A percentile compares a stretch with the other conserved stretches of the same genome.
Evolutionary conservation across 768 basidiomycete genomes (phyloP).

Genomic region (Amanita molliuscula): DNA sequence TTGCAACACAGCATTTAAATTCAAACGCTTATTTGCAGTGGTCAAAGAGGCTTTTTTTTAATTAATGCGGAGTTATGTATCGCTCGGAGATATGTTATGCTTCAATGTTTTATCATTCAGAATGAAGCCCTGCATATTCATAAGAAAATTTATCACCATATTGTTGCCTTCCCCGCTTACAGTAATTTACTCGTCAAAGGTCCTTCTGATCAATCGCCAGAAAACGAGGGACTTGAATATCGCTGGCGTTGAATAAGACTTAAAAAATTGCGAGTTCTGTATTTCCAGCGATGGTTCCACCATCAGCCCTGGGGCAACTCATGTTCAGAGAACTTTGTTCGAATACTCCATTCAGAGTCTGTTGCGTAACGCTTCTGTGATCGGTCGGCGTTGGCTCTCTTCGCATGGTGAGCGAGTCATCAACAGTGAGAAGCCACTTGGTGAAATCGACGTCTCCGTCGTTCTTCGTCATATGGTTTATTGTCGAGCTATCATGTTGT

Average conservation of each 20-base stretch:
- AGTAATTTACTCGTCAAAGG: background rate
- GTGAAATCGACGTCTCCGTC: conserved; percentile 7
- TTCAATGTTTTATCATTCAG: background rate
- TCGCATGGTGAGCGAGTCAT: background rate
- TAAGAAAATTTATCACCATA: background rate
- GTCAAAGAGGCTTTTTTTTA: background rate
- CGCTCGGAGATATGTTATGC: background rate
- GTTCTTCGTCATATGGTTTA: background rate
- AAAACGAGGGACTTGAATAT: background rate
- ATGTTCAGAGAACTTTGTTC: background rate
- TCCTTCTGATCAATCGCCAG: background rate
- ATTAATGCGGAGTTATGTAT: background rate
- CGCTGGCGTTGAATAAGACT: background rate
- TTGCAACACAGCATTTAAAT: background rate
- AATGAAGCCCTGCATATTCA: background rate
- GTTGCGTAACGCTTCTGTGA: background rate
- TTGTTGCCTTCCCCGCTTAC: background rate
- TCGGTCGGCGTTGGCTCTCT: background rate
- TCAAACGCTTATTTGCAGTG: background rate
- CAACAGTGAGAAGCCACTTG: conserved; percentile 5
- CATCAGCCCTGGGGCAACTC: background rate
- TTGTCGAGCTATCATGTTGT: background rate
- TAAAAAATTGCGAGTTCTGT: too few relatives aligned
- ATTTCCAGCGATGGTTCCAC: background rate
- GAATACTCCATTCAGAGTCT: background rate